These are phyloP conservation scores for Xylaria longipes DNA, from an alignment of 495 filamentous ascomycete species.

Conservation along the genomic window DNA sequence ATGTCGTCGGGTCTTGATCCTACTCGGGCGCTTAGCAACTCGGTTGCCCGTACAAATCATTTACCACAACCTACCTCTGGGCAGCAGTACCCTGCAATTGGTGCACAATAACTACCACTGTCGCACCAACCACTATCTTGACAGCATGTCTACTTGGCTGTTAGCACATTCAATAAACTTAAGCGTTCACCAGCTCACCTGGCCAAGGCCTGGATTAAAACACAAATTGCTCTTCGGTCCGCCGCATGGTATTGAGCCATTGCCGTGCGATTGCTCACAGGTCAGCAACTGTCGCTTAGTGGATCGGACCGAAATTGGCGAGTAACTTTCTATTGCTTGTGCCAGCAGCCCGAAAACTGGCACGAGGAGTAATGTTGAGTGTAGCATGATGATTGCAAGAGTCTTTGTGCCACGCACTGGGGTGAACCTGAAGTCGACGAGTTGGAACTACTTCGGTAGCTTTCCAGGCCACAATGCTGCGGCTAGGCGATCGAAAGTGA, in stretches of 20 bases:
- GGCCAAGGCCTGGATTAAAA: constrained; percentile 44
- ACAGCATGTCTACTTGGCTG: constrained; percentile 45
- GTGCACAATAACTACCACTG: constrained; percentile 47
- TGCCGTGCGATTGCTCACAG: constrained; percentile 49
- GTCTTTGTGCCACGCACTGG: not conserved
- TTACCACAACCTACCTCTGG: constrained; percentile 38
- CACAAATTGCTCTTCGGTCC: constrained; percentile 40
- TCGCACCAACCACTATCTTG: constrained; percentile 48
- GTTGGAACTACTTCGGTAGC: not conserved
- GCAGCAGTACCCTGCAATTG: constrained; percentile 52
- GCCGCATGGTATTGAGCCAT: constrained; percentile 44
- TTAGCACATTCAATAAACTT: constrained; percentile 25
- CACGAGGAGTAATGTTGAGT: constrained; percentile 17
- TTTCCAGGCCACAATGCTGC: not conserved
- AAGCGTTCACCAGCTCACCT: constrained; percentile 33
- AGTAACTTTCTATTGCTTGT: constrained; percentile 26
- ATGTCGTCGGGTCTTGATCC: constrained; percentile 46
- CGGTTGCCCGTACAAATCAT: not conserved
- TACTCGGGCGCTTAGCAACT: constrained; percentile 32
- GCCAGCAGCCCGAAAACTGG: constrained; percentile 25
- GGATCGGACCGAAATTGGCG: constrained; percentile 14
- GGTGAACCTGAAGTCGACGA: not conserved
- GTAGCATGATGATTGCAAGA: constrained; percentile 12
- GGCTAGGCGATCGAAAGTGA: no score
- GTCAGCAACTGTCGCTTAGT: constrained; percentile 35